Percentiles rank a stretch among this genome's conserved stretches.
These are phyloP conservation scores for Malus hybrid DNA, from an alignment of 331 rosid species.

Conservation along the genomic window DNA sequence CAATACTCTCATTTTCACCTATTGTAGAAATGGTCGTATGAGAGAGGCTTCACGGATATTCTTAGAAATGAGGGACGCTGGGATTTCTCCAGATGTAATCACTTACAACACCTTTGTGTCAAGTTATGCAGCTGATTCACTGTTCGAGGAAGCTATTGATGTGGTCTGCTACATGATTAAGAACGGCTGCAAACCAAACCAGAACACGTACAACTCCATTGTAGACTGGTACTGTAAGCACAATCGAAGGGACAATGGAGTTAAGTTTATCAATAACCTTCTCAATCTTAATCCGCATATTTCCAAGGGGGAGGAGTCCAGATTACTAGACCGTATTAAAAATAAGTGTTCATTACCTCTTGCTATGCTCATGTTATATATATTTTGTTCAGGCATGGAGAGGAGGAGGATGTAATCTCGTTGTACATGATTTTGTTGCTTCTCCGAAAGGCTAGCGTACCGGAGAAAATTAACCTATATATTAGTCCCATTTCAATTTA, in stretches of 20 bases:
- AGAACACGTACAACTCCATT: conserved; percentile 63
- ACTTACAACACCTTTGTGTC: conserved; percentile 73
- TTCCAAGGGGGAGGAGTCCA: conserved; percentile 34
- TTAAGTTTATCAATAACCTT: conserved; percentile 46
- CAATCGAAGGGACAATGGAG: conserved; percentile 53
- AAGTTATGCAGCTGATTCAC: conserved; percentile 59
- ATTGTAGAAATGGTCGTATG: conserved; percentile 69
- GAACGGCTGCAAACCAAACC: conserved; percentile 71
- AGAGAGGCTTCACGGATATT: conserved; percentile 69
- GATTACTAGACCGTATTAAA: conserved; percentile 50
- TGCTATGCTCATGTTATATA: conserved; percentile 5
- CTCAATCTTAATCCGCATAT: conserved; percentile 45
- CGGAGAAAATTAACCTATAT: background rate
- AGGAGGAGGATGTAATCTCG: background rate
- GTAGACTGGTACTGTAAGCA: conserved; percentile 75
- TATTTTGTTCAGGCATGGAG: conserved; percentile 11
- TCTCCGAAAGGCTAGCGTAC: background rate
- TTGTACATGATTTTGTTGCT: background rate
- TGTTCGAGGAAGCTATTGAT: conserved; percentile 70
- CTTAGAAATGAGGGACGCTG: conserved; percentile 58
- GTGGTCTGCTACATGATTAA: conserved; percentile 74
- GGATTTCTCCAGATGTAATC: conserved; percentile 61
- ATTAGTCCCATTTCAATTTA: background rate
- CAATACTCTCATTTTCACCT: conserved; percentile 63
- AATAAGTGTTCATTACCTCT: conserved; percentile 23